Base-by-base conservation (phyloP, 176 grass and related monocot species). In the Metroxylon sagu region DNA sequence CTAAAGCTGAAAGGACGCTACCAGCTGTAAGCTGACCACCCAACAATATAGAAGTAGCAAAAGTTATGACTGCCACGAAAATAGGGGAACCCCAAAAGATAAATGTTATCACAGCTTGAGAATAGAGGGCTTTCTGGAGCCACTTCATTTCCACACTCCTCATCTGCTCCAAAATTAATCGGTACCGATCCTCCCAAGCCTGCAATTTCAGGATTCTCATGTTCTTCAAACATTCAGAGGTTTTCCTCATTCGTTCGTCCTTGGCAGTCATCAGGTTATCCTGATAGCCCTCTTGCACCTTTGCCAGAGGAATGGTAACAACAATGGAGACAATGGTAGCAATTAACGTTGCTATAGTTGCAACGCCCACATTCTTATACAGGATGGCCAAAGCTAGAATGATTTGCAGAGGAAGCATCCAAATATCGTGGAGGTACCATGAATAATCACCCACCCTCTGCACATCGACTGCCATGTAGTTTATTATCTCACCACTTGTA, bases 401-500 rank as follows among this genome's bases (percentile, higher is more conserved):
- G 60, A 98, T 98, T 71, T 98, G 93, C 75, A 98, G 56, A 31
- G 93, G 93, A 67, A 98, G 84, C 81, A 98, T 98, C 93, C 93
- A 98, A 29, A 84, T 83, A 72, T 98, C 93, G 70, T 98, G 93
- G 61, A 98, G 80, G 65, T 98, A 98, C 93, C 93, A 98, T 65
- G 93, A 78, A 63, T 85, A 98, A 65, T 98, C 93, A 59, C 93
- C 93, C 58, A 97, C 81, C 57, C 93, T 79, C 69, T 98, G 93
- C 79, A 98, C 93, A 70, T 98, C 93, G 48, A 98, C 84, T 4
- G 93, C 93, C 87, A 98, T 98, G 75, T 98, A 98, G 77, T 98
- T 98, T 66, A 92, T 82, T 77, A 98, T 85, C 84, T 98, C 93
- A 59, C 93, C 93, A 55, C 87, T 98, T 0, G 93, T 80, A 19